phyloP scores from a whole-genome alignment of 1,284 basidiomycete species.

The Ceratobasidium sp. region DNA sequence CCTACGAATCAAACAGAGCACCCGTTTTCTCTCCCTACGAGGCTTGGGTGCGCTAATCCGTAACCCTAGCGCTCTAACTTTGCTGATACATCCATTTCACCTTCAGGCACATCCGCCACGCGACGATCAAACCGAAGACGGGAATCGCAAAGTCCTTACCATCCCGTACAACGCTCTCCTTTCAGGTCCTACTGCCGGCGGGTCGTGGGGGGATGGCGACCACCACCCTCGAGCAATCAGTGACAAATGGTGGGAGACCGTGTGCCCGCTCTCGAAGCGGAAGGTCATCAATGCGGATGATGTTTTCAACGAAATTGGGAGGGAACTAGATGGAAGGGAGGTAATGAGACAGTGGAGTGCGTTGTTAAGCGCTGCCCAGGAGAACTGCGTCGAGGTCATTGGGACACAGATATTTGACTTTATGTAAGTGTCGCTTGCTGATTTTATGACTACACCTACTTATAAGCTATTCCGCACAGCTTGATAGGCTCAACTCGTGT shows the following conservation, averaged over 20 bases:
- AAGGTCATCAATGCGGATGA: conserved; percentile 47
- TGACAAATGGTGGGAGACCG: conserved; percentile 59
- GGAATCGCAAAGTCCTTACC: conserved; percentile 22
- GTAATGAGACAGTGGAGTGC: conserved; percentile 60
- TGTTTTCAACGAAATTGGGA: conserved; percentile 48
- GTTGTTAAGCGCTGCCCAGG: conserved; percentile 58
- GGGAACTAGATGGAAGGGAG: conserved; percentile 52
- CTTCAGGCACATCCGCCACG: conserved; percentile 38
- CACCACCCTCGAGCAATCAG: conserved; percentile 58
- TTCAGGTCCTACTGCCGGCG: conserved; percentile 68
- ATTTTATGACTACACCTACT: background rate
- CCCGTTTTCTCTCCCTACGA: conserved; percentile 47
- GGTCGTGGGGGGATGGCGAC: conserved; percentile 57
- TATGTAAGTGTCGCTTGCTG: conserved; percentile 55
- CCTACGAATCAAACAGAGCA: conserved; percentile 49
- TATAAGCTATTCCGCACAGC: conserved; percentile 10
- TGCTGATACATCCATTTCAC: background rate
- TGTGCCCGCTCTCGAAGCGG: conserved; percentile 60
- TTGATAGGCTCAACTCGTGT: conserved; percentile 62
- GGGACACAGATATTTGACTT: conserved; percentile 62
- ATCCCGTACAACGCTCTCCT: conserved; percentile 64
- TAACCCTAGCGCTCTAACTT: background rate
- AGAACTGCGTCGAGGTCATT: conserved; percentile 63
- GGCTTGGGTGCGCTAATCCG: conserved; percentile 30
- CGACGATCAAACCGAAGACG: conserved; percentile 2